Evolutionary conservation across 2,329 filamentous ascomycete genomes (phyloP), one percentile per base, ranked within the genome.

Genomic region (Aspergillus novofumigatus): DNA sequence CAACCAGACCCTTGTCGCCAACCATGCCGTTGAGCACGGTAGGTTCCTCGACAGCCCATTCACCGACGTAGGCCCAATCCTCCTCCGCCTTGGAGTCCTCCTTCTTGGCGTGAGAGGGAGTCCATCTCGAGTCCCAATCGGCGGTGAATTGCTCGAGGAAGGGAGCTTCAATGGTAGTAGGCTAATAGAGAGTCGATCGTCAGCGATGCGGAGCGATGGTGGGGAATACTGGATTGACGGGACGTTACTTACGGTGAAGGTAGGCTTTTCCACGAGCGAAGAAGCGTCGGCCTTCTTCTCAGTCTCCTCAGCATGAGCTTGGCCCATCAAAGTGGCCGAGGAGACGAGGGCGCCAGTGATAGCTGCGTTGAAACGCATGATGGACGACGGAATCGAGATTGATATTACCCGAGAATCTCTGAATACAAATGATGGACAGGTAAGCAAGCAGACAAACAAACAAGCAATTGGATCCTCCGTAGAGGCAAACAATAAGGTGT

Each of bases 91-190:
- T 85, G 65, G 88, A 86, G 70, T 90, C 90, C 70, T 93, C 89
- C 86, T 99, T 99, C 86, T 97, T 97, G 66, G 94, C 94, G 75
- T 94, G 89, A 51, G 93, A 97, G 57, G 89, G 86, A 80, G 93
- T 92, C 94, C 94, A 99, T 80, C 92, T 85, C 65, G 84, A 80
- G 67, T 97, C 89, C 93, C 93, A 97, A 79, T 91, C 92, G 67
- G 95, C 90, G 78, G 91, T 96, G 82, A 99, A 99, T 79, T 99
- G 94, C 82, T 99, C 94, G 64, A 97, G 81, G 85, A 99, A 99
- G 59, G 92, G 91, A 66, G 88, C 94, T 81, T 97, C 94, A 71
- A 97, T 76, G 62, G 81, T 84, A 65, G 92, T 91, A 59, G 94
- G 92, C 93, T 99, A 71, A 17, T 49, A 48, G 54, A 17, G 38